Evolutionary conservation across 768 basidiomycete genomes (phyloP).

Genomic region (Xanthoconium stramineum): DNA sequence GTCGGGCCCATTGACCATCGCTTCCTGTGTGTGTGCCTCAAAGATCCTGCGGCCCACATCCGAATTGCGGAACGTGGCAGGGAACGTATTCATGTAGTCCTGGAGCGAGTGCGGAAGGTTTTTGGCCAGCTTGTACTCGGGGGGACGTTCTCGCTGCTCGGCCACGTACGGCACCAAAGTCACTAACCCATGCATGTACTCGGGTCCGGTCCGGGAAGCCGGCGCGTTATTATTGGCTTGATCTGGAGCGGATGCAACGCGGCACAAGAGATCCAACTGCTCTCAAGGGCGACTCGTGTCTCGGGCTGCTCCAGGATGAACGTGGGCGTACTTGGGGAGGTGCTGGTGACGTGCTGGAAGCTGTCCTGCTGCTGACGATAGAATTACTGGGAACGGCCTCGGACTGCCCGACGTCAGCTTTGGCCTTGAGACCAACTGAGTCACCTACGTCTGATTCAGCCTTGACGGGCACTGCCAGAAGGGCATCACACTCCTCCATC

Average conservation of each 20-base stretch:
- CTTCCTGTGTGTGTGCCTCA: conserved; percentile 61
- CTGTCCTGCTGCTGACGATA: conserved; percentile 13
- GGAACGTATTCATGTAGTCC: conserved; percentile 60
- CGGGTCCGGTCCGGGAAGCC: background rate
- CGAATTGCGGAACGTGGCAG: conserved; percentile 37
- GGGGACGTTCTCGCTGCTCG: conserved; percentile 13
- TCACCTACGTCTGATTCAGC: conserved; percentile 5
- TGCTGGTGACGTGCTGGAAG: conserved; percentile 14
- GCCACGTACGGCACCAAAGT: conserved; percentile 23
- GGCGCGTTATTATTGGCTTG: background rate
- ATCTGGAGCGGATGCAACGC: background rate
- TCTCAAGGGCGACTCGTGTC: background rate
- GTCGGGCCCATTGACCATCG: conserved; percentile 62
- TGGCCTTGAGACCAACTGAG: background rate
- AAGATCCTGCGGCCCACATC: conserved; percentile 53
- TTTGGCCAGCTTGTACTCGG: conserved; percentile 33
- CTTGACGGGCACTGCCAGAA: background rate
- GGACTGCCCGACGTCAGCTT: conserved; percentile 10
- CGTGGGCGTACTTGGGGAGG: background rate
- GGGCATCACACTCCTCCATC: conserved; percentile 14
- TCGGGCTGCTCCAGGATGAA: background rate
- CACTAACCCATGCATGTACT: conserved; percentile 5
- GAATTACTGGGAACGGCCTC: background rate
- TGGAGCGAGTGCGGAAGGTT: conserved; percentile 64
- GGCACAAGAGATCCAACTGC: background rate